Evolutionary conservation across 208 protist species (phyloP).

Genomic region (Crithidia acanthocephali): DNA sequence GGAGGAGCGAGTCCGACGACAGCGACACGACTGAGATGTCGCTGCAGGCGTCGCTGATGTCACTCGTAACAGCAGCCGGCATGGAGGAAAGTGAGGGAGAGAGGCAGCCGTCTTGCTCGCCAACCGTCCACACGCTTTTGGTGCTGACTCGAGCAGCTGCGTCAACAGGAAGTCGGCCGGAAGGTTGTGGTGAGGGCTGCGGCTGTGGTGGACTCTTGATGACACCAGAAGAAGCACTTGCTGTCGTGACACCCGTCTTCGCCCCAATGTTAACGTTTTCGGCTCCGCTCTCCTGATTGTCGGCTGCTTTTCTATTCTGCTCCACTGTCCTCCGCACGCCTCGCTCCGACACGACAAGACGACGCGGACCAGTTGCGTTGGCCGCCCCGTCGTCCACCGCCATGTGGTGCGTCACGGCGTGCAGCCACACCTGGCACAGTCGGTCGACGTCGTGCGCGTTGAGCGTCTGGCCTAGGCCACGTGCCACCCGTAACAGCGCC

Average conservation of each 20-base stretch:
- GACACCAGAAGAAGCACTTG: too few relatives aligned
- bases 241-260: too few relatives aligned
- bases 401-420: slow-evolving; percentile 36
- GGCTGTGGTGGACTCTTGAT: background rate
- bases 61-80: background rate
- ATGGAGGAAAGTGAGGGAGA: slow-evolving; percentile 1
- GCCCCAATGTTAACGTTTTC: too few relatives aligned
- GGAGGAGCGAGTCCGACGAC: slow-evolving; percentile 5
- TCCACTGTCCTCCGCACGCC: background rate
- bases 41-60: slow-evolving; percentile 1
- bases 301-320: background rate
- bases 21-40: slow-evolving; percentile 19
- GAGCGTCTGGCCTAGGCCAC: slow-evolving; percentile 44
- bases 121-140: slow-evolving; percentile 21
- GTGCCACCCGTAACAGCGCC: slow-evolving; percentile 55
- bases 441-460: slow-evolving; percentile 65
- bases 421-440: slow-evolving; percentile 71
- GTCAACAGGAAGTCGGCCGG: slow-evolving; percentile 8
- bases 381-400: background rate
- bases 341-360: slow-evolving; percentile 3
- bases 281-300: too few relatives aligned
- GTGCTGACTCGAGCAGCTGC: background rate
- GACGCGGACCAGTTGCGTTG: slow-evolving; percentile 36
- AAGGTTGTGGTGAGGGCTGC: background rate
- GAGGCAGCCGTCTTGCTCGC: slow-evolving; percentile 9